These are phyloP conservation scores for Amoeboradix gromovi DNA, from an alignment of 371 early-diverging fungal genomes.

Conservation along the genomic window DNA sequence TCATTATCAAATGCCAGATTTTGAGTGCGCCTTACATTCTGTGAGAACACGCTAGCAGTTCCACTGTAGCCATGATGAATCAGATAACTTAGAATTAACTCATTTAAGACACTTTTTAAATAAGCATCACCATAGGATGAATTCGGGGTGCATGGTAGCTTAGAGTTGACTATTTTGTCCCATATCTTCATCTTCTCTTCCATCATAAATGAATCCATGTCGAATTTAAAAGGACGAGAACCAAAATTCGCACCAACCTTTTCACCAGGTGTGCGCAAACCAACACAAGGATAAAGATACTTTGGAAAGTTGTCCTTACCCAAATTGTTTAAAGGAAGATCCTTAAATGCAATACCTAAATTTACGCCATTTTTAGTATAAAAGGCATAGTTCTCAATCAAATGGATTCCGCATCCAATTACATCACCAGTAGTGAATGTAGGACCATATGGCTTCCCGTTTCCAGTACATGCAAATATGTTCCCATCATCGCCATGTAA, in stretches of 20 bases:
- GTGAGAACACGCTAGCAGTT: conserved; percentile 27
- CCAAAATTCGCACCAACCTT: conserved; percentile 69
- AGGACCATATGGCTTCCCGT: conserved; percentile 59
- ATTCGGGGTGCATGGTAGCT: not conserved
- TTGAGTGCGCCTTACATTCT: conserved; percentile 3
- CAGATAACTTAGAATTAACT: conserved; percentile 36
- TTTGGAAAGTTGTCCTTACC: conserved; percentile 7
- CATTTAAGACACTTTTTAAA: conserved; percentile 7
- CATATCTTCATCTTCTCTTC: conserved; percentile 1
- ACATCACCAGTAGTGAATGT: conserved; percentile 60
- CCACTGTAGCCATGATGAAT: conserved; percentile 39
- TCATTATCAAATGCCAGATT: not conserved
- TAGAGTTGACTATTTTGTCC: not conserved
- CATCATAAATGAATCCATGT: conserved; percentile 24
- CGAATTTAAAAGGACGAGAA: conserved; percentile 40
- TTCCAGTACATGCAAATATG: conserved; percentile 40
- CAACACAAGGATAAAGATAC: conserved; percentile 50
- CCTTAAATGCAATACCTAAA: conserved; percentile 25
- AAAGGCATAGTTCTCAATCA: conserved; percentile 34
- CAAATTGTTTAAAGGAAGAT: conserved; percentile 1
- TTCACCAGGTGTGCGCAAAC: conserved; percentile 63
- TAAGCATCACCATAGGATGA: not conserved
- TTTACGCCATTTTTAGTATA: conserved; percentile 70
- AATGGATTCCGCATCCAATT: conserved; percentile 69
- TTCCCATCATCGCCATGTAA: conserved; percentile 69